phyloP scores from a whole-genome alignment of 2,329 filamentous ascomycete species.

The Ciborinia camelliae region DNA sequence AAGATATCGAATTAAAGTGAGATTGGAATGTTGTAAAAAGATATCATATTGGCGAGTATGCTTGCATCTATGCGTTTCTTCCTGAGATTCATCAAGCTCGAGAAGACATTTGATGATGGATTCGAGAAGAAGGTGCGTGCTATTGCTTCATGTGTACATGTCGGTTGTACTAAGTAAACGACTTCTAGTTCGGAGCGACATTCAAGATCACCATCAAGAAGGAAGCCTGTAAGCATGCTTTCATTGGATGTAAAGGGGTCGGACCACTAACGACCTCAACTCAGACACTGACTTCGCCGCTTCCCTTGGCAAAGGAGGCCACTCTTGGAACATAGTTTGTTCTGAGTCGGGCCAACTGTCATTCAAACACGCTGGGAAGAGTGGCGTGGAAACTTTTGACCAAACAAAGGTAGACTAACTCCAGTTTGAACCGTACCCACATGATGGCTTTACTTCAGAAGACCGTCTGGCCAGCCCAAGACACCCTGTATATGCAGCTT shows the following conservation, averaged over 20 bases:
- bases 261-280: background rate
- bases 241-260: background rate
- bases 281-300: slow-evolving; percentile 2
- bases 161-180: background rate
- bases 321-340: slow-evolving; percentile 30
- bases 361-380: slow-evolving; percentile 42
- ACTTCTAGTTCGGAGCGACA: slow-evolving; percentile 16
- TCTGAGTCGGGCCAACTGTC: slow-evolving; percentile 46
- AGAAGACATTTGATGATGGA: slow-evolving; percentile 41
- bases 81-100: slow-evolving; percentile 44
- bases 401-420: slow-evolving; percentile 40
- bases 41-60: slow-evolving; percentile 41
- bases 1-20: background rate
- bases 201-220: slow-evolving; percentile 18
- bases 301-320: background rate
- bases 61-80: slow-evolving; percentile 43
- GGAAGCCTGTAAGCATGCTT: slow-evolving; percentile 4
- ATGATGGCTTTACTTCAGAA: background rate
- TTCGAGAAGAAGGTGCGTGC: slow-evolving; percentile 41
- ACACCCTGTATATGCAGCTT: slow-evolving; percentile 40
- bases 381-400: slow-evolving; percentile 44
- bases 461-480: slow-evolving; percentile 26
- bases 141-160: background rate
- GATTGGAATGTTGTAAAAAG: slow-evolving; percentile 22
- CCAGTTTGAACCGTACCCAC: slow-evolving; percentile 32